phyloP scores from a whole-genome alignment of 2,329 filamentous ascomycete species.

The Ophiostoma quercus region DNA sequence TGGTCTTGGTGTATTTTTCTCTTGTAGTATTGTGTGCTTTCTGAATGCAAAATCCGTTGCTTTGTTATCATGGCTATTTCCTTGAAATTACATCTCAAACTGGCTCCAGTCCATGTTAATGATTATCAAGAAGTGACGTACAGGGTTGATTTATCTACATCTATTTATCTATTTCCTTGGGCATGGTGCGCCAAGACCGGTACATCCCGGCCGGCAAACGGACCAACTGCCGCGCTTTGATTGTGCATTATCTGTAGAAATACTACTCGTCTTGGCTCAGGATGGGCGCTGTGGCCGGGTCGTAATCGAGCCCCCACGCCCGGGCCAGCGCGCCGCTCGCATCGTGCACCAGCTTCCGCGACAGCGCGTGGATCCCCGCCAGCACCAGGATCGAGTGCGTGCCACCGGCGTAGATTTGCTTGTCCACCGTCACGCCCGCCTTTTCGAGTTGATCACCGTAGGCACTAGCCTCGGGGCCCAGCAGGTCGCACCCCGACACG shows the following conservation, averaged over 20 bases:
- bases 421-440: conserved; percentile 44
- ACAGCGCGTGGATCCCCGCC: conserved; percentile 20
- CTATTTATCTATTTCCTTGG: neutral
- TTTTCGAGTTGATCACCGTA: conserved; percentile 45
- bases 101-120: no score
- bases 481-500: conserved; percentile 52
- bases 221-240: neutral
- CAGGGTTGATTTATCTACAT: neutral
- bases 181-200: neutral
- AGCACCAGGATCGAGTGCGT: conserved; percentile 25
- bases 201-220: neutral
- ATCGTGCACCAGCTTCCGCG: conserved; percentile 22
- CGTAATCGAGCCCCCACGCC: conserved; percentile 19
- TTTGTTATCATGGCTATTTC: no score
- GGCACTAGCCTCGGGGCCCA: conserved; percentile 49
- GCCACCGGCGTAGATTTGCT: conserved; percentile 33
- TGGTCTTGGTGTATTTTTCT: no score
- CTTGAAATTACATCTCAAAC: no score
- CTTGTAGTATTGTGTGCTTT: no score
- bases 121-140: no score
- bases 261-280: conserved; percentile 15
- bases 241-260: no score
- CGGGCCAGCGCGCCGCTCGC: conserved; percentile 16
- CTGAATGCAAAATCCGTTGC: no score
- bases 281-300: conserved; percentile 17